Base-by-base conservation (phyloP, 176 grass and related monocot genomes). In the Calamus simplicifolius region DNA sequence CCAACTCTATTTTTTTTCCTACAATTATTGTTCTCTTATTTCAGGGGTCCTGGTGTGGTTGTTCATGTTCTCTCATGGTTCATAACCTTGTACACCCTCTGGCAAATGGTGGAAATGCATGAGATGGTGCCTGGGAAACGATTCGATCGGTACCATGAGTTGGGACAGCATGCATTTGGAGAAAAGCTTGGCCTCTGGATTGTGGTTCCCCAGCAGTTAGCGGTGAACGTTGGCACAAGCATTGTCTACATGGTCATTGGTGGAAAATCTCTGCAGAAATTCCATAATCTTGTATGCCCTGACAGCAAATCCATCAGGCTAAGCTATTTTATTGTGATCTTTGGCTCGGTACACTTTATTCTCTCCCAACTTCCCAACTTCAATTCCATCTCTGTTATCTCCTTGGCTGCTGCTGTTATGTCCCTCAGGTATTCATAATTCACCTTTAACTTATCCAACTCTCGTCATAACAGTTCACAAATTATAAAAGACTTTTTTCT, bases 191-290 rank as follows among this genome's bases (percentile, higher is more conserved):
- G 87, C 4, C 72, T 91, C 4, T 91, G 79, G 80, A 89, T 89
- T 29, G 74, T 89, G 15, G 77, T 84, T 1, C 88, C 88, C 21
- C 82, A 80, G 66, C 87, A 90, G 62, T 75, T 86, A 21, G 65
- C 85, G 55, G 86, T 89, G 5, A 81, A 85, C 65, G 69, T 89
- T 0, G 81, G 81, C 19, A 58, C 67, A 54, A 58, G 72, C 86
- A 89, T 81, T 68, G 66, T 78, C 57, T 89, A 89, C 77, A 85
- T 89, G 86, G 77, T 89, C 65, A 89, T 81, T 16, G 86, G 81
- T 28, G 86, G 86, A 54, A 71, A 73, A 48, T 89, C 86, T 0
- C 78, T 89, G 23, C 48, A 85, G 69, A 89, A 89, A 66, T 74
- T 84, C 30, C 51, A 68, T 50, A 69, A 77, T 54, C 18, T 74